Evolutionary conservation across 805 yeast species (phyloP), one percentile per base, ranked within the genome.

Genomic region (Ogataea methylovora): DNA sequence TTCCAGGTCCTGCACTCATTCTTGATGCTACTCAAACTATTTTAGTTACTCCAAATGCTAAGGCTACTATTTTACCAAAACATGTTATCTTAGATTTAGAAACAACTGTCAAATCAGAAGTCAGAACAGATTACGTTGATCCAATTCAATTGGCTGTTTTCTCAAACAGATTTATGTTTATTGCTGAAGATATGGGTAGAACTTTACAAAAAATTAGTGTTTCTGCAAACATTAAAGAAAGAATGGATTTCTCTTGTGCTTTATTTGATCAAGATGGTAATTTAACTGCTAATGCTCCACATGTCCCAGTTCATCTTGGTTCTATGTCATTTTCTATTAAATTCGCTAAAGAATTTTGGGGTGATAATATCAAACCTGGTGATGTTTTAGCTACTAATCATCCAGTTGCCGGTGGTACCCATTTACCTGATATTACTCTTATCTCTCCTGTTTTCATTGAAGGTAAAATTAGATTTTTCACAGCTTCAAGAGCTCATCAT

Each of bases 401-500:
- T 35, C 73, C 73, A 5, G 48, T 50, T 24, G 67, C 60, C 19
- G 68, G 67, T 36, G 73, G 73, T 25, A 65, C 71, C 2, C 73
- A 67, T 44, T 49, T 67, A 24, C 73, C 72, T 16, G 73, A 67
- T 48, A 67, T 74, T 38, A 74, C 80, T 1, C 68, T 74, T 23
- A 69, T 74, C 17, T 68, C 79, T 1, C 81, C 81, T 1, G 77
- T 73, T 2, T 63, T 69, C 41, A 51, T 61, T 36, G 63, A 69
- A 15, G 64, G 63, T 21, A 52, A 61, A 25, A 65, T 71, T 12
- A 58, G 64, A 21, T 73, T 73, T 44, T 71, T 71, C 56, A 69
- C 70, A 14, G 80, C 79, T 4, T 64, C 78, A 2, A 57, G 80
- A 39, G 79, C 78, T 4, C 80, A 74, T 51, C 81, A 74, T 51